Percentiles rank a stretch among this genome's conserved stretches.
Evolutionary conservation across 1,139 yeast genomes (phyloP).

Genomic region (Suhomyces chickasaworum): DNA sequence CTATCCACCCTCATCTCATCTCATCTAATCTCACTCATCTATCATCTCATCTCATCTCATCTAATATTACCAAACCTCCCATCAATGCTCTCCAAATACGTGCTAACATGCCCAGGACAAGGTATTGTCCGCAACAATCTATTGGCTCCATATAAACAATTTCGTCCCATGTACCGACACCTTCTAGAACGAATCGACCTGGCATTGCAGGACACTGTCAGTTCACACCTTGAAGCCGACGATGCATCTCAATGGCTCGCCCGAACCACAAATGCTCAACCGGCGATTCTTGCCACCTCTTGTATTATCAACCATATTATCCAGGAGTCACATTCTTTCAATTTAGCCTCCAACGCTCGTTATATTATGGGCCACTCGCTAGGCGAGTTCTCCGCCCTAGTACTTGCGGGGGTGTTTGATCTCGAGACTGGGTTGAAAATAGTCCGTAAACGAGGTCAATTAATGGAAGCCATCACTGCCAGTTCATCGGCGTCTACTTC

Average conservation of each 20-base stretch:
- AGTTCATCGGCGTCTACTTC: neutral
- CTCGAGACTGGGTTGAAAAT: slow-evolving; percentile 46
- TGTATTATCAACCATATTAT: slow-evolving; percentile 37
- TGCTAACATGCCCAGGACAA: slow-evolving; percentile 48
- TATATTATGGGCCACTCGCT: slow-evolving; percentile 57
- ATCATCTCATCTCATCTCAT: neutral
- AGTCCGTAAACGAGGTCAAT: slow-evolving; percentile 53
- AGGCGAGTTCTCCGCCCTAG: slow-evolving; percentile 58
- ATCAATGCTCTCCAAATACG: slow-evolving; percentile 16
- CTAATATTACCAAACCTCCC: neutral
- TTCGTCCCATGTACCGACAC: slow-evolving; percentile 20
- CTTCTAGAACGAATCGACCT: slow-evolving; percentile 55
- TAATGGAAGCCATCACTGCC: slow-evolving; percentile 41
- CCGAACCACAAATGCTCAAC: slow-evolving; percentile 59
- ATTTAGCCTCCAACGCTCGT: slow-evolving; percentile 24
- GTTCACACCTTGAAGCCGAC: slow-evolving; percentile 22
- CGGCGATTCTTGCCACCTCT: slow-evolving; percentile 56
- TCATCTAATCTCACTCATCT: too few relatives aligned
- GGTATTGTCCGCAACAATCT: slow-evolving; percentile 36
- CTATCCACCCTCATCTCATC: too few relatives aligned
- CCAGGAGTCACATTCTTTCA: slow-evolving; percentile 24
- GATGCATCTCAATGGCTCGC: slow-evolving; percentile 16
- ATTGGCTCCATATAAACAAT: slow-evolving; percentile 26
- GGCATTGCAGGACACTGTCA: slow-evolving; percentile 57
- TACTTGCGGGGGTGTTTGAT: slow-evolving; percentile 43